Evolutionary conservation across 805 yeast genomes (phyloP), one percentile per base, ranked within the genome.

Genomic region (Saccharomycopsis selenospora): DNA sequence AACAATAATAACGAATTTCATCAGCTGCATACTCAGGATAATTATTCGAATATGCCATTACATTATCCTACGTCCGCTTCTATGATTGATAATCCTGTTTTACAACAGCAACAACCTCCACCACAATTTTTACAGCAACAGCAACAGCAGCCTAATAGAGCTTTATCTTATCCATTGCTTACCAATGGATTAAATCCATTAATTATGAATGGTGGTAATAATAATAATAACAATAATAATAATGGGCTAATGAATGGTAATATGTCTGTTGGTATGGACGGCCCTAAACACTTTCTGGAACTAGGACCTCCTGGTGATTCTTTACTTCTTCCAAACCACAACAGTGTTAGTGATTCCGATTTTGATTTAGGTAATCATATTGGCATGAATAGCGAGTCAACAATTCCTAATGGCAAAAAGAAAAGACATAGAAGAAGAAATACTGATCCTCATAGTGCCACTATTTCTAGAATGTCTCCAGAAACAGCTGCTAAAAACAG

Each of bases 401-500:
- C 20, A 6, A 33, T 7, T 14, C 6, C 5, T 33, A 7, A 5
- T 3, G 30, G 33, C 14, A 29, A 41, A n/a, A 52, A 46, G 24
- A 52, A 46, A 36, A 42, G 38, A 17, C 52, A 50, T 30, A 44
- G 48, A 36, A 33, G 54, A 38, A 29, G 52, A 26, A 50, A 50
- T 44, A 53, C 54, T 13, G 54, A 53, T 26, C 50, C 48, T 5
- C 47, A 47, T 26, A 17, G 36, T 30, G 28, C 42, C 14, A 14
- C 52, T 25, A 26, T 43, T 18, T 42, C 57, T 13, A 66, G 67
- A 2, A 71, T 69, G 75, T 62, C 71, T 0, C 69, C 71, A 3
- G 71, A 68, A 55, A 70, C 75, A 2, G 73, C 74, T 0, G 65
- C 64, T 38, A 57, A 71, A 43, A 76, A 76, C 56, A 64, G 76